Evolutionary conservation across 129 eudicot genomes (phyloP), one percentile per base, ranked within the genome.

Genomic region (Erigeron canadensis): DNA sequence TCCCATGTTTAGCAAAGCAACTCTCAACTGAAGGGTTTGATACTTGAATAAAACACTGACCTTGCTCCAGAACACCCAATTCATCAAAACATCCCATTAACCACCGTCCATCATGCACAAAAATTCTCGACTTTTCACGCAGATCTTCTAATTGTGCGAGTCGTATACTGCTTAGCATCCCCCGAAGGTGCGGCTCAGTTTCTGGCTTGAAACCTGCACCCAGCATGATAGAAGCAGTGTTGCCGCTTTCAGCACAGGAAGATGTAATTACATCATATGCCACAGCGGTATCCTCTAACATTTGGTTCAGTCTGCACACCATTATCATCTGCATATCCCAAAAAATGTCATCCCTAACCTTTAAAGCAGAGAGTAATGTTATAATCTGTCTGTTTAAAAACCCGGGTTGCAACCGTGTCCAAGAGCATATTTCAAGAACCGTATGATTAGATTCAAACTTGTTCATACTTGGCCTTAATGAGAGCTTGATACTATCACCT

Each of bases 31-130:
- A 72, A 8, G 86, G 85, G 38, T 23, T 86, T 1, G 96, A 89
- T 5, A 89, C 89, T 56, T 86, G 96, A 17, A 86, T 69, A 56
- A 76, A 89, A 54, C 89, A 84, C 39, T 86, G 91, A 7, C 96
- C 91, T 47, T 86, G 86, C 55, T 81, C 87, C 55, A 89, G 87
- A 39, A 81, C 75, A 61, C 67, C 86, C 1, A 75, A 46, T 76
- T 89, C 96, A 69, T 89, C 89, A 9, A 89, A 75, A 70, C 91
- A 89, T 2, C 91, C 91, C 96, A 89, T 73, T 70, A 89, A 70
- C 89, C 89, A 89, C 79, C 91, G 77, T 44, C 96, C 89, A 1
- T 79, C 59, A 28, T 81, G 81, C 56, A 89, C 91, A 71, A 86
- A 89, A 13, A 89, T 86, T 61, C 96, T 75, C 2, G 96, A 81